phyloP scores from a whole-genome alignment of 73 alveolate species.

The Tetrahymena thermophila region DNA sequence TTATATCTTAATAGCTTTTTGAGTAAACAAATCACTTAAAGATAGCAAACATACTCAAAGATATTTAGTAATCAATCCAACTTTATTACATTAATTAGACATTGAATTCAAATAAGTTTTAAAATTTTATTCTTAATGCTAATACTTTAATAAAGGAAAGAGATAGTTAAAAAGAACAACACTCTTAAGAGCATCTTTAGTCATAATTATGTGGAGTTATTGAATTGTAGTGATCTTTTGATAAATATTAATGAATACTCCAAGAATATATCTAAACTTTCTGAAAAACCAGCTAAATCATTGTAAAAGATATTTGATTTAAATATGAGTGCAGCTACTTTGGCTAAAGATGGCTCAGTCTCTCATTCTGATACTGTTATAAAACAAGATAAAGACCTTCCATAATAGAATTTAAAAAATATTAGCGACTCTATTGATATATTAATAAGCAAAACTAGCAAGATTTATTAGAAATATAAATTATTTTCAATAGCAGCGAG shows the following conservation, averaged over 20 bases:
- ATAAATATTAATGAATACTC: neutral
- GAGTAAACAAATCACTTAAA: neutral
- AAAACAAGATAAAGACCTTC: neutral
- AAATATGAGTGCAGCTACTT: neutral
- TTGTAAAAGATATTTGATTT: neutral
- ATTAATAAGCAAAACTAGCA: neutral
- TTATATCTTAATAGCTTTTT: neutral
- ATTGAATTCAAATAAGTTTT: neutral
- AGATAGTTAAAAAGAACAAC: neutral
- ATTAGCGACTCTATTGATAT: neutral
- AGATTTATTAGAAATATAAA: neutral
- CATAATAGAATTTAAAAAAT: neutral
- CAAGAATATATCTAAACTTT: neutral
- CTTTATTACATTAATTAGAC: neutral
- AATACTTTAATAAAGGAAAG: neutral
- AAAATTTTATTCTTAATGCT: neutral
- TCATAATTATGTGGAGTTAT: neutral
- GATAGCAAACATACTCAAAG: neutral
- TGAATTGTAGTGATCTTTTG: neutral
- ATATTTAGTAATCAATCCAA: neutral
- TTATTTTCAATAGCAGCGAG: neutral
- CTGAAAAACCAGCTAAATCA: neutral
- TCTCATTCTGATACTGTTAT: neutral
- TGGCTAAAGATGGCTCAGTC: neutral
- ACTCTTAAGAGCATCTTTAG: neutral